Evolutionary conservation across 495 filamentous ascomycete genomes (phyloP).

Genomic region (Daldinia vernicosa): DNA sequence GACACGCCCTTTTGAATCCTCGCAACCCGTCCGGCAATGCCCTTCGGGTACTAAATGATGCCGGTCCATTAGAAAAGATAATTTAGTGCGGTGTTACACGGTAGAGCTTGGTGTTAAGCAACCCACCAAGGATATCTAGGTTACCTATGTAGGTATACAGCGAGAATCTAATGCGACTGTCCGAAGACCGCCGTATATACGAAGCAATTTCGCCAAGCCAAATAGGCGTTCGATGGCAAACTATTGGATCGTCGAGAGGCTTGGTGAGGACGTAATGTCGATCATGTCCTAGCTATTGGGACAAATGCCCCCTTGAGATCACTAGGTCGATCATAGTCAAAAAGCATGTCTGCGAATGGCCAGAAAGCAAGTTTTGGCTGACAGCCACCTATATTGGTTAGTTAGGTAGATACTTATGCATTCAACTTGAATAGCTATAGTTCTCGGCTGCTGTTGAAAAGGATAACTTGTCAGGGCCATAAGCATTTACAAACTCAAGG

Average conservation of each 20-base stretch:
- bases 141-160: constrained; percentile 26
- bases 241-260: constrained; percentile 5
- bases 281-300: constrained; percentile 2
- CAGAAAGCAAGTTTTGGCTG: not conserved
- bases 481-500: not conserved
- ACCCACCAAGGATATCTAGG: not conserved
- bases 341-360: not conserved
- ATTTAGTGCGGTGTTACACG: not conserved
- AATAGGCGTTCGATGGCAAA: not conserved
- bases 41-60: constrained; percentile 23
- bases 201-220: not conserved
- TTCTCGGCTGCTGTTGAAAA: not conserved
- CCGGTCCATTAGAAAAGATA: constrained; percentile 16
- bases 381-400: not conserved
- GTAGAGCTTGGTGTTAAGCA: not conserved
- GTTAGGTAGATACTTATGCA: not conserved
- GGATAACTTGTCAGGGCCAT: not conserved
- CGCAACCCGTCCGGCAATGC: not conserved
- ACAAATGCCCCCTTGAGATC: not conserved
- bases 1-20: constrained; percentile 21
- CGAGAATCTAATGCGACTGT: not conserved
- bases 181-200: not conserved
- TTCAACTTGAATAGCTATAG: not conserved
- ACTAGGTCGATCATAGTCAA: not conserved
- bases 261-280: not conserved